Evolutionary conservation across 805 yeast species (phyloP).

Genomic region (Candida sithepensis): DNA sequence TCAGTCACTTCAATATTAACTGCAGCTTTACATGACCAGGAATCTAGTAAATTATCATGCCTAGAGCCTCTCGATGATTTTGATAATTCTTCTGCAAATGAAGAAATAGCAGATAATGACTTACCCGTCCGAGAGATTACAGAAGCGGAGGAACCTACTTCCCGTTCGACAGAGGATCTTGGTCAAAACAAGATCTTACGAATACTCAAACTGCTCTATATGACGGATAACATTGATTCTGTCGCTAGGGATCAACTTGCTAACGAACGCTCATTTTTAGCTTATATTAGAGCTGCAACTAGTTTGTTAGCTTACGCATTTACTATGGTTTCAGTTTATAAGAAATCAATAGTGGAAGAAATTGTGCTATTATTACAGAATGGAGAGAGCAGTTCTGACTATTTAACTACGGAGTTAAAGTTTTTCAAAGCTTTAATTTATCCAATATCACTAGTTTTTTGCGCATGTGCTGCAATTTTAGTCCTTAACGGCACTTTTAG

Average conservation of each 20-base stretch:
- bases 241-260: slow-evolving; percentile 48
- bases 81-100: not conserved
- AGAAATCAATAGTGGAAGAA: slow-evolving; percentile 22
- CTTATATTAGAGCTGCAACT: slow-evolving; percentile 42
- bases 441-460: slow-evolving; percentile 14
- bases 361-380: slow-evolving; percentile 1
- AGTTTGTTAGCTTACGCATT: slow-evolving; percentile 38
- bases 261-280: slow-evolving; percentile 46
- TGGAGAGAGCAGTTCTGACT: not conserved
- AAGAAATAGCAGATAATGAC: slow-evolving; percentile 70
- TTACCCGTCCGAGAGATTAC: slow-evolving; percentile 67
- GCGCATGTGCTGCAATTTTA: slow-evolving; percentile 7
- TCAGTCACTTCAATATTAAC: not conserved
- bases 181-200: not conserved
- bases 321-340: slow-evolving; percentile 40
- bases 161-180: not conserved
- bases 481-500: slow-evolving; percentile 11
- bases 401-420: slow-evolving; percentile 1
- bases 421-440: slow-evolving; percentile 9
- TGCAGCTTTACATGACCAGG: not conserved
- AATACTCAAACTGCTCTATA: not conserved
- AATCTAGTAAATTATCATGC: not conserved
- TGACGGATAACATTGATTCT: slow-evolving; percentile 35
- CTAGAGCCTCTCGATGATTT: not conserved
- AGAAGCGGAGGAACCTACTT: not conserved